Evolutionary conservation across 2,329 filamentous ascomycete species (phyloP).

Genomic region (Endothia cerciana): DNA sequence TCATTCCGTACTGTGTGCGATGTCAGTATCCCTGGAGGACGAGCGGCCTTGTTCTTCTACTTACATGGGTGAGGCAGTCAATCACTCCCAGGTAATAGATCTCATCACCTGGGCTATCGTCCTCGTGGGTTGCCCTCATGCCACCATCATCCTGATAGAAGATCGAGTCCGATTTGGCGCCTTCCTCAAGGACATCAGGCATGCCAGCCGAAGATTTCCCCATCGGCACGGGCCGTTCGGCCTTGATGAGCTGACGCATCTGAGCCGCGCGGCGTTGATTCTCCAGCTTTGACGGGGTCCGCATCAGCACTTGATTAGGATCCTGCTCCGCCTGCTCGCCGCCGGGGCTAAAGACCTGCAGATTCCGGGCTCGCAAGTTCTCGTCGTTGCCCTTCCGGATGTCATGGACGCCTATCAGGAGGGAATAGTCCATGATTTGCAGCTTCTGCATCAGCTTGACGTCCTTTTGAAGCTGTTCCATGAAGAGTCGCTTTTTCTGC

Average conservation of each 20-base stretch:
- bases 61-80: conserved; percentile 94
- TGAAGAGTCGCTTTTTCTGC: conserved; percentile 83
- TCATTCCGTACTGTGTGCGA: conserved; percentile 74
- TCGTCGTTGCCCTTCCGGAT: conserved; percentile 90
- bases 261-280: conserved; percentile 89
- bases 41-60: conserved; percentile 59
- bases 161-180: conserved; percentile 70
- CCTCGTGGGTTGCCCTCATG: conserved; percentile 88
- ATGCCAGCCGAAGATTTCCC: conserved; percentile 81
- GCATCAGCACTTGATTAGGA: conserved; percentile 69
- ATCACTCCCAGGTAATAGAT: conserved; percentile 99
- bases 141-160: conserved; percentile 96
- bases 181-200: conserved; percentile 84
- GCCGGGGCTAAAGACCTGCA: conserved; percentile 92
- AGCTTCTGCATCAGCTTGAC: conserved; percentile 84
- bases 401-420: conserved; percentile 94
- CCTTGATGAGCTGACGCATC: conserved; percentile 87
- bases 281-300: conserved; percentile 93
- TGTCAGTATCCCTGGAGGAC: conserved; percentile 27
- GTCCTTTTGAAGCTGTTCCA: conserved; percentile 86
- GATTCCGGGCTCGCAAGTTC: conserved; percentile 84
- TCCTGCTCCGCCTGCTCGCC: conserved; percentile 63
- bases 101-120: conserved; percentile 82
- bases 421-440: conserved; percentile 98
- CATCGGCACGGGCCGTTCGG: conserved; percentile 92